Evolutionary conservation across 2,329 filamentous ascomycete species (phyloP).

Genomic region (Fusarium metavorans): DNA sequence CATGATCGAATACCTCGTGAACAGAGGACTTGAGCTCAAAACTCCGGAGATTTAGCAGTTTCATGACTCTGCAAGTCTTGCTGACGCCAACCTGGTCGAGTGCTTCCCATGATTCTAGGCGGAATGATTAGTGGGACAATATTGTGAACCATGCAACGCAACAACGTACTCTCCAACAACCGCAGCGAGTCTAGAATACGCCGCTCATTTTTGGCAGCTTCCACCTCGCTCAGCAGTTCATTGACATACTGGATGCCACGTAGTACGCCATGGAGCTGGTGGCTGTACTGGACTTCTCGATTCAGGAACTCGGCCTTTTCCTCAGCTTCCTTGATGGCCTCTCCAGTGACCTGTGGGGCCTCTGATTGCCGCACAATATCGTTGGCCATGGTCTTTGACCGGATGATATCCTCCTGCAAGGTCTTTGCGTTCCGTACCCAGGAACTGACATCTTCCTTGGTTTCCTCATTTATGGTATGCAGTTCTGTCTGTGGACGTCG

Average conservation of each 20-base stretch:
- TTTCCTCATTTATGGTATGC: slow-evolving; percentile 79
- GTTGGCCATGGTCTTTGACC: slow-evolving; percentile 81
- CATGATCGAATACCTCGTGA: slow-evolving; percentile 72
- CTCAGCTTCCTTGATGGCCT: slow-evolving; percentile 64
- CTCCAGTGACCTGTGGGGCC: slow-evolving; percentile 66
- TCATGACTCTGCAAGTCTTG: slow-evolving; percentile 71
- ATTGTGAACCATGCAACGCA: neutral
- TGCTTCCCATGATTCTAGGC: slow-evolving; percentile 66
- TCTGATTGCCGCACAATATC: slow-evolving; percentile 85
- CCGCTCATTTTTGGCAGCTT: slow-evolving; percentile 65
- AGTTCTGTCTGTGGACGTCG: slow-evolving; percentile 67
- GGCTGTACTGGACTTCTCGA: slow-evolving; percentile 69
- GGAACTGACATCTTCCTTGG: slow-evolving; percentile 81
- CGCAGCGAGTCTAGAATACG: slow-evolving; percentile 68
- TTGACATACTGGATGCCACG: slow-evolving; percentile 68
- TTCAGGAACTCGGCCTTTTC: slow-evolving; percentile 68
- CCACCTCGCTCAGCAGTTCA: slow-evolving; percentile 71
- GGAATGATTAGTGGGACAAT: slow-evolving; percentile 21
- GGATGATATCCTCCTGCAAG: slow-evolving; percentile 86
- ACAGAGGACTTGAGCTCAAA: slow-evolving; percentile 76
- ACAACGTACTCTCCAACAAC: slow-evolving; percentile 65
- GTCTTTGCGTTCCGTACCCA: slow-evolving; percentile 90
- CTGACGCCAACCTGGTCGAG: slow-evolving; percentile 71
- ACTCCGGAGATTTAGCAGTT: slow-evolving; percentile 73
- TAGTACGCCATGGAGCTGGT: slow-evolving; percentile 66